Conservation (phyloP, 2,329 filamentous ascomycete species). For the Aspergillus ibericus region DNA sequence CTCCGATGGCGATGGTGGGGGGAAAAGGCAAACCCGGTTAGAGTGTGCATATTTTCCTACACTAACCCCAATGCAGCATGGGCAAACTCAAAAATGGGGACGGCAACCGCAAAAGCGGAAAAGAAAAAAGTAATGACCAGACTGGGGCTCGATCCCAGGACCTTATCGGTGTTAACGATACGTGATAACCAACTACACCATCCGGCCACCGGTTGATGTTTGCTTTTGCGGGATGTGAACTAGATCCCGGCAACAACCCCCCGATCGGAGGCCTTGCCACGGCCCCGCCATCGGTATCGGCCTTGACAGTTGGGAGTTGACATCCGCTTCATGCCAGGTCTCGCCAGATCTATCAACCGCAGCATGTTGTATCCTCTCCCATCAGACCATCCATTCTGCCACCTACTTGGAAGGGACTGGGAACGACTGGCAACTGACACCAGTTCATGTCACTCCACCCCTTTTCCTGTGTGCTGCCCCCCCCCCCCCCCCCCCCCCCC, state of each 20-base stretch:
- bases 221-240: too few species aligned
- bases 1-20: not conserved
- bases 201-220: constrained; percentile 3
- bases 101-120: not conserved
- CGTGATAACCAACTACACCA: constrained; percentile 30
- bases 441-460: not conserved
- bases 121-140: constrained; percentile 26
- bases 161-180: constrained; percentile 38
- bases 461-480: too few species aligned
- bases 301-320: not conserved
- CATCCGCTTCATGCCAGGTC: not conserved
- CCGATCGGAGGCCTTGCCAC: not conserved
- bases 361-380: not conserved
- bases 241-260: too few species aligned
- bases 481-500: too few species aligned
- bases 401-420: not conserved
- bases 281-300: not conserved
- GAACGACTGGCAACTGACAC: too few species aligned
- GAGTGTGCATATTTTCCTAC: not conserved
- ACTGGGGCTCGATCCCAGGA: constrained; percentile 30
- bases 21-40: not conserved
- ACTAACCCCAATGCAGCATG: not conserved
- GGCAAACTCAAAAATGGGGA: not conserved
- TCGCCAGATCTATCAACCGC: not conserved
- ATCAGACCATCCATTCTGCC: not conserved